A percentile compares a stretch with the other conserved stretches of the same genome.
Conservation (phyloP, 2,329 filamentous ascomycete genomes). For the Xylaria sp. region DNA sequence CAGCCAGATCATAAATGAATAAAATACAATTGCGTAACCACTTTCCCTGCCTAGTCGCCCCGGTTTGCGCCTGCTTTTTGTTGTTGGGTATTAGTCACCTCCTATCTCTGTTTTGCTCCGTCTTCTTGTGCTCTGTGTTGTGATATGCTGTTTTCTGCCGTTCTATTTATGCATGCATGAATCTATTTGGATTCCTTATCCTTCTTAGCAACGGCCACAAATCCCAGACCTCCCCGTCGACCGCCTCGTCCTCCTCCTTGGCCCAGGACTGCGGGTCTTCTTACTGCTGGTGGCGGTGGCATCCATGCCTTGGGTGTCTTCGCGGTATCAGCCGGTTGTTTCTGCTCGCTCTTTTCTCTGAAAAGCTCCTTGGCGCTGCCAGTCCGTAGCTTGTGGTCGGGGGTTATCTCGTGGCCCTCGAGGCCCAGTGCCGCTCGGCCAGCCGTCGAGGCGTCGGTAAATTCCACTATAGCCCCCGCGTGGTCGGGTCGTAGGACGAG, state of each 20-base stretch:
- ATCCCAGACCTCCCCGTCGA: constrained; percentile 54
- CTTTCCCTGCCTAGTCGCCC: neutral
- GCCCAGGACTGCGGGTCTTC: constrained; percentile 52
- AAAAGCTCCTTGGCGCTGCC: constrained; percentile 66
- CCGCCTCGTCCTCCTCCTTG: constrained; percentile 45
- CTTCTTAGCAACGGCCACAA: constrained; percentile 46
- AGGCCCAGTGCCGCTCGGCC: constrained; percentile 75
- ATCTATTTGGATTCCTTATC: constrained; percentile 2
- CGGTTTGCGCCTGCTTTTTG: constrained; percentile 5
- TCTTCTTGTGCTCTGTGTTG: no score
- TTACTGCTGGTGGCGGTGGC: constrained; percentile 55
- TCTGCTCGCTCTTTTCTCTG: constrained; percentile 56
- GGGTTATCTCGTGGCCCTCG: constrained; percentile 64
- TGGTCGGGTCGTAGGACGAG: constrained; percentile 83
- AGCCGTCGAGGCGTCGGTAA: constrained; percentile 72
- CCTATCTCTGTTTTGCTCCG: neutral
- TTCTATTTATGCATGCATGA: neutral
- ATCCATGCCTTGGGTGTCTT: constrained; percentile 53
- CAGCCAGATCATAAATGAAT: neutral
- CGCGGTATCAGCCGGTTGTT: constrained; percentile 50
- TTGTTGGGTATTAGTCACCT: constrained; percentile 6
- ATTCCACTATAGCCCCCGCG: constrained; percentile 88
- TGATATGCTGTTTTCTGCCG: neutral
- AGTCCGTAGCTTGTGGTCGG: constrained; percentile 62
- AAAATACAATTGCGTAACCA: constrained; percentile 8